Percentiles rank a stretch among this genome's conserved stretches.
phyloP scores from a whole-genome alignment of 148 eudicot species.

The Amaranthus hypochondriacus region DNA sequence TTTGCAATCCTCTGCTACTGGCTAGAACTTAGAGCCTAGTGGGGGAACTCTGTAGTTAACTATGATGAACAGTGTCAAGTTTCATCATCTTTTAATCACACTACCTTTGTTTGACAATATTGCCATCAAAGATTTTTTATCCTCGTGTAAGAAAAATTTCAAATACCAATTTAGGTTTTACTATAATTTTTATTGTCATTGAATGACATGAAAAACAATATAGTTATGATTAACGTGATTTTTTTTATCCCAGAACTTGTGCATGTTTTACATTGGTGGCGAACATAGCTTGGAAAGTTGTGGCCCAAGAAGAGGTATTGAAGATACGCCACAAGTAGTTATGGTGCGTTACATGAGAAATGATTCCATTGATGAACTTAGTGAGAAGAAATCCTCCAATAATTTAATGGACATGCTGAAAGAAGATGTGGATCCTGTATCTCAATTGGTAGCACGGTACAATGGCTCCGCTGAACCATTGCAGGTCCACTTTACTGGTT shows the following conservation, averaged over 20 bases:
- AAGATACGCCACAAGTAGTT: conserved; percentile 57
- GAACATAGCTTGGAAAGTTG: conserved; percentile 74
- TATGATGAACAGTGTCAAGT: neutral
- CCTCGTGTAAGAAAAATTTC: neutral
- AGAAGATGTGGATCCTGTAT: conserved; percentile 72
- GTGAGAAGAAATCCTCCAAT: conserved; percentile 42
- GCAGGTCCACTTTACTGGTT: conserved; percentile 42
- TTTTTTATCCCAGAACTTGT: conserved; percentile 52
- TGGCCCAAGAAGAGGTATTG: conserved; percentile 71
- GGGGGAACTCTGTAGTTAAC: neutral
- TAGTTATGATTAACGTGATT: conserved; percentile 4
- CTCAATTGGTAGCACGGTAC: conserved; percentile 79
- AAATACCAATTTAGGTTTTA: neutral
- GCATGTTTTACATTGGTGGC: conserved; percentile 67
- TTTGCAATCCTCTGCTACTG: neutral
- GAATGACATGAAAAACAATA: conserved; percentile 3
- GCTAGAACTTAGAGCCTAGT: neutral
- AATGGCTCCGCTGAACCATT: conserved; percentile 63
- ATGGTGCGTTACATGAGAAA: conserved; percentile 85
- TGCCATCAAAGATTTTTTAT: conserved; percentile 2
- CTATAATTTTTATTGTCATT: conserved; percentile 1
- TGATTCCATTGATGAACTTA: conserved; percentile 37
- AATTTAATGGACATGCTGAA: conserved; percentile 45
- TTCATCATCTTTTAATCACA: neutral
- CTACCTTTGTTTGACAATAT: neutral